phyloP scores from a whole-genome alignment of 352 stramenopile genomes.

The Halophytophthora polymorphica region DNA sequence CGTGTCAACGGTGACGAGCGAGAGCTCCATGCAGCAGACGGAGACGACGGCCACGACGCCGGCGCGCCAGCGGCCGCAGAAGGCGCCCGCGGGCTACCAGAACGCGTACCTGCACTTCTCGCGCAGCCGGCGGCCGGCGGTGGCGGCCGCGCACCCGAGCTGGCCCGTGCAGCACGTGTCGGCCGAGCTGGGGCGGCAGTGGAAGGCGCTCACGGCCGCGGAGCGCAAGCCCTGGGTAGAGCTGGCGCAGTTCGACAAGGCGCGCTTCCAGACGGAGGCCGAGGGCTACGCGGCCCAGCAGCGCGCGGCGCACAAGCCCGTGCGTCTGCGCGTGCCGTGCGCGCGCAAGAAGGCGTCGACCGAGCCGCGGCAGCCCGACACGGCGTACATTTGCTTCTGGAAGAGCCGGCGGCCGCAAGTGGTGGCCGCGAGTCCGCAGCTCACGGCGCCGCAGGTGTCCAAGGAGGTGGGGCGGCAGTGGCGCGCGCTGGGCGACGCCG shows the following conservation, averaged over 20 bases:
- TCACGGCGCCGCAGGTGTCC: constrained; percentile 41
- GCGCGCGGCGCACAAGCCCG: constrained; percentile 7
- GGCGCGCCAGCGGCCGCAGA: background rate
- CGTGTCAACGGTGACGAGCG: constrained; percentile 1
- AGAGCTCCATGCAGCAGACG: constrained; percentile 2
- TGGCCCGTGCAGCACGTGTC: constrained; percentile 50
- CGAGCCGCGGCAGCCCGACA: constrained; percentile 51
- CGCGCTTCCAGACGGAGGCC: constrained; percentile 38
- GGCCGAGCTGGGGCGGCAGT: constrained; percentile 46
- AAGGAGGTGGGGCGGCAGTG: constrained; percentile 49
- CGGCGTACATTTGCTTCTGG: constrained; percentile 69
- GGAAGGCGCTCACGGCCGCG: constrained; percentile 37
- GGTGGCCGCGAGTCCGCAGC: constrained; percentile 34
- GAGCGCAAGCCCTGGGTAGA: constrained; percentile 52
- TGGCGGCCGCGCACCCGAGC: constrained; percentile 27
- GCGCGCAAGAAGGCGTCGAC: constrained; percentile 39
- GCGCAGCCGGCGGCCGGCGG: constrained; percentile 25
- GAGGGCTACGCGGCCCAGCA: constrained; percentile 19
- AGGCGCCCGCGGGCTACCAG: constrained; percentile 21
- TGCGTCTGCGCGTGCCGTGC: constrained; percentile 8
- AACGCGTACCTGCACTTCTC: constrained; percentile 60
- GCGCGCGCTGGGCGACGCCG: constrained; percentile 34
- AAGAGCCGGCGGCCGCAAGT: constrained; percentile 40
- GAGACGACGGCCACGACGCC: constrained; percentile 3
- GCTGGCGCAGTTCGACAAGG: constrained; percentile 58